Evolutionary conservation across 345 rosid species (phyloP).

Genomic region (Heritiera fomes): DNA sequence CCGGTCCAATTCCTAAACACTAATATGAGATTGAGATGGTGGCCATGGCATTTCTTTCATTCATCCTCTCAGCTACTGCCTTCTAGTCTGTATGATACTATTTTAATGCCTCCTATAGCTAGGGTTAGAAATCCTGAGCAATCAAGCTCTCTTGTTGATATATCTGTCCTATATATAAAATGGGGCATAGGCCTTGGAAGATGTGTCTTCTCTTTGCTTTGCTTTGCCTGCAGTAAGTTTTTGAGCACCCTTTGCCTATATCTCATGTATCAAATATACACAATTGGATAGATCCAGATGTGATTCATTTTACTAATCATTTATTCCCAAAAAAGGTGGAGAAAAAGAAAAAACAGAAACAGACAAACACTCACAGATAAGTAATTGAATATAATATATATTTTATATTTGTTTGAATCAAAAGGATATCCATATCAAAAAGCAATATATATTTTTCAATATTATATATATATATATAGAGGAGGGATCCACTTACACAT

Average conservation of each 20-base stretch:
- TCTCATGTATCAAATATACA: background rate
- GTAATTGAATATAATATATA: background rate
- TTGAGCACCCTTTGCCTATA: constrained; percentile 7
- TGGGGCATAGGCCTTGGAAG: background rate
- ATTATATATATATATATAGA: background rate
- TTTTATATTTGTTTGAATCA: background rate
- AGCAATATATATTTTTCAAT: background rate
- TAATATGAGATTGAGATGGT: background rate
- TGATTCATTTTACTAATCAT: background rate
- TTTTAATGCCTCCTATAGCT: constrained; percentile 20
- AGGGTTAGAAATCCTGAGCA: constrained; percentile 33
- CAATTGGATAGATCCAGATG: constrained; percentile 11
- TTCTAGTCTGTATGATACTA: constrained; percentile 1
- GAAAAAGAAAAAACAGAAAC: background rate
- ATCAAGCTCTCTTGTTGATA: constrained; percentile 11
- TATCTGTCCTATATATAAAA: constrained; percentile 3
- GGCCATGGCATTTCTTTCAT: background rate
- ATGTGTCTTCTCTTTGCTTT: background rate
- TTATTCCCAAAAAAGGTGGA: background rate
- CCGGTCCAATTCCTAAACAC: background rate
- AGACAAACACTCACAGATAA: constrained; percentile 10
- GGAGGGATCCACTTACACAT: too few relatives aligned
- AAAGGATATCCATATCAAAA: background rate
- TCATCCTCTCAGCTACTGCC: too few relatives aligned
- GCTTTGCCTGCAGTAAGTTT: background rate